Conservation (phyloP, 768 basidiomycete genomes). For the Galerina sulciceps region DNA sequence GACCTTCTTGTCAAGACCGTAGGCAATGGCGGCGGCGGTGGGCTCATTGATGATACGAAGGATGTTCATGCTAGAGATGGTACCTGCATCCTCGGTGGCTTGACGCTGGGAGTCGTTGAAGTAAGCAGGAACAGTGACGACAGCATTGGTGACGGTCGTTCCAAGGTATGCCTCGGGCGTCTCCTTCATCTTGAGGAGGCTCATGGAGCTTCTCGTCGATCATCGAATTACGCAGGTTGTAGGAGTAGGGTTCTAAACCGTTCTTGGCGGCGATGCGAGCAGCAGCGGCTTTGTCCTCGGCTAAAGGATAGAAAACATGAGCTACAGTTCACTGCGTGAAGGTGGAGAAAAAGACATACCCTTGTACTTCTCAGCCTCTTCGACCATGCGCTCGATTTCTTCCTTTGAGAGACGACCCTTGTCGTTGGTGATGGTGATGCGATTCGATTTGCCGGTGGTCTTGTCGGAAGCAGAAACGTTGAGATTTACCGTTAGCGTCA, state of each 20-base stretch:
- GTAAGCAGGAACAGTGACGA: conserved; percentile 47
- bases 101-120: conserved; percentile 97
- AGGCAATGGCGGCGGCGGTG: conserved; percentile 92
- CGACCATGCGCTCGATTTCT: conserved; percentile 6
- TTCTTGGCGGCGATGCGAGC: conserved; percentile 88
- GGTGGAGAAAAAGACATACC: background rate
- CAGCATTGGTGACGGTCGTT: background rate
- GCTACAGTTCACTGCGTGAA: too few relatives aligned
- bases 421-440: conserved; percentile 74
- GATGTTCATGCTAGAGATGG: conserved; percentile 87
- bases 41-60: conserved; percentile 97
- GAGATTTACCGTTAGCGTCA: conserved; percentile 74
- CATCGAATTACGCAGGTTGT: conserved; percentile 92
- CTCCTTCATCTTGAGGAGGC: background rate
- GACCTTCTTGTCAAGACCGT: conserved; percentile 92
- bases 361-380: conserved; percentile 3
- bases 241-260: conserved; percentile 89
- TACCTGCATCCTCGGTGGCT: conserved; percentile 93
- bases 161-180: background rate
- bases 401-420: conserved; percentile 33
- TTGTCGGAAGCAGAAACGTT: conserved; percentile 79
- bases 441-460: conserved; percentile 75
- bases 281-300: conserved; percentile 86
- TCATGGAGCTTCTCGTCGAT: conserved; percentile 73
- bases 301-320: conserved; percentile 32